Conservation (phyloP, 345 rosid species). For the Boechera retrofracta region DNA sequence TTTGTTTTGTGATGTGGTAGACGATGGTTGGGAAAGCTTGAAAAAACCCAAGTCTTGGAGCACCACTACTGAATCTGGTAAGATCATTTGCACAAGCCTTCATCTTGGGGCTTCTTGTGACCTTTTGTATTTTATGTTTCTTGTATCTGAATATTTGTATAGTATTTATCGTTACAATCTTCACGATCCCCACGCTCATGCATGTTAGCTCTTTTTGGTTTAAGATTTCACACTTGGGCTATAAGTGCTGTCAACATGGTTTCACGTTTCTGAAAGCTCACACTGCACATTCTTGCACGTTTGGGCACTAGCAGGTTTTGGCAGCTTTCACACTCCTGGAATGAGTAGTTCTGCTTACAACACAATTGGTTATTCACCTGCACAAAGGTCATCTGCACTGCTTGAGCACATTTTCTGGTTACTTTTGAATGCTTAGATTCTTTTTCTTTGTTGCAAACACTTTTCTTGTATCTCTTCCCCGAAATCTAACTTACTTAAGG, state of each 20-base stretch:
- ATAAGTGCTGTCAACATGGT: conserved; percentile 51
- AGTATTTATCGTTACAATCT: conserved; percentile 6
- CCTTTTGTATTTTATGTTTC: conserved; percentile 29
- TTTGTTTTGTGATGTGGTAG: conserved; percentile 5
- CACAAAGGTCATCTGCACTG: conserved; percentile 96
- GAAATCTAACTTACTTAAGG: conserved; percentile 34
- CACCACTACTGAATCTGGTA: conserved; percentile 60
- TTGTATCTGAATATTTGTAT: conserved; percentile 16
- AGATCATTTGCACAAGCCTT: conserved; percentile 40
- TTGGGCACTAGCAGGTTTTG: conserved; percentile 97
- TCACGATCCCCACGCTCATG: background rate
- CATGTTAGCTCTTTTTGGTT: conserved; percentile 40
- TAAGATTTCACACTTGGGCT: conserved; percentile 47
- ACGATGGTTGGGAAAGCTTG: conserved; percentile 35
- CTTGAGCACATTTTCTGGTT: conserved; percentile 62
- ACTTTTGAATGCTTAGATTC: conserved; percentile 49
- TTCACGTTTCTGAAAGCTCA: conserved; percentile 74
- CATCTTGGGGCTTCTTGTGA: conserved; percentile 21
- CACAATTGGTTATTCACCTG: conserved; percentile 90
- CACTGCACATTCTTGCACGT: conserved; percentile 94
- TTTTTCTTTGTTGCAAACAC: conserved; percentile 48
- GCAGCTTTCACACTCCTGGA: conserved; percentile 93
- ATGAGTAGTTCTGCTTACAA: conserved; percentile 83
- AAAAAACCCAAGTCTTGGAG: conserved; percentile 45
- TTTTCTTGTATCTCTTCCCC: conserved; percentile 32